Conservation (phyloP, 805 yeast species). For the Saccharomycopsis microspora region DNA sequence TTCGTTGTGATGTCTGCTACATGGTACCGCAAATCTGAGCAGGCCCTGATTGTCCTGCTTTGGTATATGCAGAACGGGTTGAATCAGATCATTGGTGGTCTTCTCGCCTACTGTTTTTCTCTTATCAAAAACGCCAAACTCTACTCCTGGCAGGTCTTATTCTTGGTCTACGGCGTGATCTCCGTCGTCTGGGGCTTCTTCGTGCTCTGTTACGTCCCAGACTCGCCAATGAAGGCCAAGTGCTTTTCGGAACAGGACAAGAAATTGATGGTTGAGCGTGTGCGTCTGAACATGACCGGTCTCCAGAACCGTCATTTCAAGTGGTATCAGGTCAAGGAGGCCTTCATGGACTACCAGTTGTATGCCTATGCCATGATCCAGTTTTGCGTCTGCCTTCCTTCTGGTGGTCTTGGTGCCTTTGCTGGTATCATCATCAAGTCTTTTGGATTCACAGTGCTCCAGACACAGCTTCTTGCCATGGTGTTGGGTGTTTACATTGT, state of each 20-base stretch:
- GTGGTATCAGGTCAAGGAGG: constrained; percentile 20
- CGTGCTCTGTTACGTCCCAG: constrained; percentile 23
- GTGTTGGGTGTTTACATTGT: constrained; percentile 24
- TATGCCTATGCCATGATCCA: constrained; percentile 21
- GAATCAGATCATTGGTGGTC: constrained; percentile 23
- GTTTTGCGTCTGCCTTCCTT: constrained; percentile 21
- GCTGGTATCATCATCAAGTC: constrained; percentile 22
- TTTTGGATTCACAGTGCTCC: constrained; percentile 22
- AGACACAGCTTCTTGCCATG: constrained; percentile 25
- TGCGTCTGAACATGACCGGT: constrained; percentile 27
- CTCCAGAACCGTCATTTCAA: constrained; percentile 23
- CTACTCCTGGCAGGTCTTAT: constrained; percentile 24
- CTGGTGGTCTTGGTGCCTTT: constrained; percentile 24
- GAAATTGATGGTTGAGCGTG: constrained; percentile 22
- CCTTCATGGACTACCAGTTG: constrained; percentile 19
- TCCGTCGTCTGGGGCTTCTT: constrained; percentile 24
- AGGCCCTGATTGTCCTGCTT: constrained; percentile 22
- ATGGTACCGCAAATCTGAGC: constrained; percentile 26
- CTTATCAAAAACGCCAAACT: constrained; percentile 18
- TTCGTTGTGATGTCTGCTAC: constrained; percentile 14
- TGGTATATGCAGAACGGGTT: constrained; percentile 24
- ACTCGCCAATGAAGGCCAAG: constrained; percentile 25
- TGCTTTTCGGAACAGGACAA: constrained; percentile 24
- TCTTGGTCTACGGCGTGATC: constrained; percentile 25
- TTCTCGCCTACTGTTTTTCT: constrained; percentile 25